A percentile compares a stretch with the other conserved stretches of the same genome.
These are phyloP conservation scores for Orbilia quercus DNA, from an alignment of 2,329 filamentous ascomycete species.

Conservation along the genomic window DNA sequence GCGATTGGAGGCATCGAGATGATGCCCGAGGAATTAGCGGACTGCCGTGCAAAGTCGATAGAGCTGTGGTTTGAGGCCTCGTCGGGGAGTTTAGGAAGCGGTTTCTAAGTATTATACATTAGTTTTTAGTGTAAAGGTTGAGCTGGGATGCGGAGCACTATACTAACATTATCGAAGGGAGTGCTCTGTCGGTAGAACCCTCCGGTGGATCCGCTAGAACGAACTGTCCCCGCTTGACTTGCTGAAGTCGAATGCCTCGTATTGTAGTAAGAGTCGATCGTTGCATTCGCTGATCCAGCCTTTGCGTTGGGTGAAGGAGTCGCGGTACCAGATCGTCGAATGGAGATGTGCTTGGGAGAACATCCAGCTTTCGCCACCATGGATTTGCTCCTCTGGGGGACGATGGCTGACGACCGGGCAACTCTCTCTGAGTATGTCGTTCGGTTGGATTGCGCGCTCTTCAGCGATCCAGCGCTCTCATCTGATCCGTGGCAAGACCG, in stretches of 20 bases:
- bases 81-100: constrained; percentile 45
- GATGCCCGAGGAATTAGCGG: neutral
- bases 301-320: constrained; percentile 19
- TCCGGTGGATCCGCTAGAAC: constrained; percentile 37
- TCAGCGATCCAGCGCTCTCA: constrained; percentile 23
- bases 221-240: constrained; percentile 33
- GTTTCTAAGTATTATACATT: constrained; percentile 43
- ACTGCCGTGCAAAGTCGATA: constrained; percentile 8
- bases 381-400: constrained; percentile 47
- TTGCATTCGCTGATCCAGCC: constrained; percentile 18
- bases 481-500: constrained; percentile 38
- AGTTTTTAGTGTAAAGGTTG: neutral
- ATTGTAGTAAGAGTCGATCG: constrained; percentile 45
- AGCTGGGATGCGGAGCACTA: neutral
- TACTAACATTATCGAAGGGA: constrained; percentile 53
- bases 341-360: constrained; percentile 10
- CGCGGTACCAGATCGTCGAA: constrained; percentile 30
- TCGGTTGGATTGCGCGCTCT: constrained; percentile 40
- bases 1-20: constrained; percentile 39
- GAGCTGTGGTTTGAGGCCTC: constrained; percentile 18
- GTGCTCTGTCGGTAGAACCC: constrained; percentile 49
- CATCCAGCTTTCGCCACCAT: constrained; percentile 23
- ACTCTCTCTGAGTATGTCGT: constrained; percentile 37
- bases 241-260: constrained; percentile 45
- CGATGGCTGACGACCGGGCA: constrained; percentile 11